phyloP scores from a whole-genome alignment of 306 rosid genomes.

The Trifolium fragiferum region DNA sequence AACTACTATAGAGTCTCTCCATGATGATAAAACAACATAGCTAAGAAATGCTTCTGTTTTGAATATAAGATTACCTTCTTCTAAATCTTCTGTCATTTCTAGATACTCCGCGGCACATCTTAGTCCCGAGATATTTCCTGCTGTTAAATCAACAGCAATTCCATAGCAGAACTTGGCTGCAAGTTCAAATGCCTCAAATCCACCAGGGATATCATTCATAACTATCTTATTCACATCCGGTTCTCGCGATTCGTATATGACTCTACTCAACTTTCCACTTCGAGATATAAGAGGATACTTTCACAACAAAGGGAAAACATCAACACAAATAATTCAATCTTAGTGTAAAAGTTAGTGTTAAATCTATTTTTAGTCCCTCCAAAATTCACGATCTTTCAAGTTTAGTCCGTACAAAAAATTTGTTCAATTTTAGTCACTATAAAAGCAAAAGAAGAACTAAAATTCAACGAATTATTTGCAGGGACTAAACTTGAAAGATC shows the following conservation, averaged over 20 bases:
- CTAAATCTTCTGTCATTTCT: conserved; percentile 97
- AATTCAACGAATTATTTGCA: neutral
- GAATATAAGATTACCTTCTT: conserved; percentile 96
- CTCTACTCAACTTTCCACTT: conserved; percentile 91
- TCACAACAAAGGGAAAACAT: conserved; percentile 37
- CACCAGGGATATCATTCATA: conserved; percentile 92
- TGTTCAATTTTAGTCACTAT: neutral
- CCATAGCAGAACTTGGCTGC: conserved; percentile 96
- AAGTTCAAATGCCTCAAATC: conserved; percentile 83
- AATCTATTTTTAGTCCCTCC: neutral
- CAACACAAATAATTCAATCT: conserved; percentile 30
- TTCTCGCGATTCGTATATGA: conserved; percentile 70
- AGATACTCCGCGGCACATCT: conserved; percentile 95
- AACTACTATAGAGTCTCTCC: conserved; percentile 94
- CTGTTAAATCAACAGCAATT: conserved; percentile 89
- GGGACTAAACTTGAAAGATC: neutral
- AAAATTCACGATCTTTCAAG: neutral
- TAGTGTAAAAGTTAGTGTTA: neutral
- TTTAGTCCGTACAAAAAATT: neutral
- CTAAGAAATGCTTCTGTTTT: conserved; percentile 97
- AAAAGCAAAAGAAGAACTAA: neutral
- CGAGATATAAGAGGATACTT: conserved; percentile 91
- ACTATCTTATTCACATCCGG: conserved; percentile 68
- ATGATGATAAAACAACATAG: conserved; percentile 92
- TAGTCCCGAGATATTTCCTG: conserved; percentile 91